Base-by-base conservation (phyloP, 2,329 filamentous ascomycete species). In the Pseudonectria foliicola region DNA sequence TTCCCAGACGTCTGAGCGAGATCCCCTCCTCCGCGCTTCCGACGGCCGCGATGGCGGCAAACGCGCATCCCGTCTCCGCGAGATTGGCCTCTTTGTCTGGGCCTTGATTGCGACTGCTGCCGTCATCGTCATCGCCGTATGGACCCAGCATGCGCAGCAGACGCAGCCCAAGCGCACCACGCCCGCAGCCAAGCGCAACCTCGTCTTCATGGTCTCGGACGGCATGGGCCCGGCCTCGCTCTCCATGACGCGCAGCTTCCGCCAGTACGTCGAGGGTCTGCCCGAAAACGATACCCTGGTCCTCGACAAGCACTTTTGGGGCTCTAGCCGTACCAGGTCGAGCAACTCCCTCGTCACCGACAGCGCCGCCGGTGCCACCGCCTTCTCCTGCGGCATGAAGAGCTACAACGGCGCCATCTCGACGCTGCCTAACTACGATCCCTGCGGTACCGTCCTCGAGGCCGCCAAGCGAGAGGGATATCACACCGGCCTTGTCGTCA, bases 121-220 rank as follows among this genome's bases (percentile, higher is more conserved):
- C 29, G 80, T 94, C 33, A 78, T 95, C 46, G 66, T 94, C 23
- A 71, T 95, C 13, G 85, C 85, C 4, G 83, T 92, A n/a, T 70
- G 70, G 63, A 63, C 85, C 12, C 84, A 86, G 54, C 86, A 95
- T 60, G 73, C 78, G 50, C 70, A 77, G 42, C 66, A 72, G 37
- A 71, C 68, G 10, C 55, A 32, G 38, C 54, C 43, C 33, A 53
- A 46, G 38, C 57, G 50, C 16, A 29, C 46, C 45, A 31, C 49
- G 67, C 70, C 37, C 62, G 52, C 53, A 18, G 77, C 79, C 34
- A 98, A 96, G 70, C 77, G 86, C 35, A 98, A 96, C 62, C 71
- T 98, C 34, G 82, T 98, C 51, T 96, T 98, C 69, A 98, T 98
- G 92, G 90, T 98, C 25, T 95, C 87, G 1, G 92, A 98, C 60